Conservation (phyloP, 495 filamentous ascomycete genomes). For the Baudoinia panamericana region DNA sequence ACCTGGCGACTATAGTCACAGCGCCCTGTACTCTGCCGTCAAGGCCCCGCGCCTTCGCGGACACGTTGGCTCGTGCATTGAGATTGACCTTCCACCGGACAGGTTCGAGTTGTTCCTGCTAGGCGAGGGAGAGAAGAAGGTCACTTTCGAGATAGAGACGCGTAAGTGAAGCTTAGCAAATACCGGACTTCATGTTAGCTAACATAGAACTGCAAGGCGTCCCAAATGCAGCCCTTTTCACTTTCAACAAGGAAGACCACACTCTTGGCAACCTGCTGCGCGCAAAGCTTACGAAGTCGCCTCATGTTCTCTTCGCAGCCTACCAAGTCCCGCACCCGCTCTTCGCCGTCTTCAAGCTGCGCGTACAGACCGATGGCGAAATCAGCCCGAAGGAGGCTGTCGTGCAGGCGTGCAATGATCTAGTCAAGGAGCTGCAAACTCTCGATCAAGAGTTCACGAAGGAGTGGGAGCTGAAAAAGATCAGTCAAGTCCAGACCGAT, state of each 20-base stretch:
- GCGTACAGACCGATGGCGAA: conserved; percentile 82
- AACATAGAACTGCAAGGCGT: conserved; percentile 50
- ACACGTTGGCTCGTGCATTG: conserved; percentile 4
- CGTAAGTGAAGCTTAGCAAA: conserved; percentile 54
- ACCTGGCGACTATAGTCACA: background rate
- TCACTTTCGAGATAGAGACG: conserved; percentile 70
- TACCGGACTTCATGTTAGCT: too few species aligned
- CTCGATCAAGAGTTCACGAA: conserved; percentile 83
- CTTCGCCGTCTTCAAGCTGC: conserved; percentile 70
- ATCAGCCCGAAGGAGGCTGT: conserved; percentile 78
- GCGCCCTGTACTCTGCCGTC: conserved; percentile 4
- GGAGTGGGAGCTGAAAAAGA: conserved; percentile 87
- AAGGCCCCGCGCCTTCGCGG: conserved; percentile 5
- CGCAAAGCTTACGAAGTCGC: conserved; percentile 62
- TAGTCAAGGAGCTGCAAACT: conserved; percentile 63
- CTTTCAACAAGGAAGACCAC: conserved; percentile 93
- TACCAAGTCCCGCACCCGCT: conserved; percentile 80
- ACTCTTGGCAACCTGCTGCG: conserved; percentile 84
- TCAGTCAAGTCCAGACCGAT: conserved; percentile 27
- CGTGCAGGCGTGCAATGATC: conserved; percentile 58
- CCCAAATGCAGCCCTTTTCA: conserved; percentile 76
- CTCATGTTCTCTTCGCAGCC: conserved; percentile 69
- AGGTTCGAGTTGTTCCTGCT: conserved; percentile 92
- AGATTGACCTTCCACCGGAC: conserved; percentile 17
- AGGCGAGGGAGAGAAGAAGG: conserved; percentile 78